Evolutionary conservation across 2,329 filamentous ascomycete species (phyloP), one percentile per base, ranked within the genome.

Genomic region (Drechslerella stenobrocha): DNA sequence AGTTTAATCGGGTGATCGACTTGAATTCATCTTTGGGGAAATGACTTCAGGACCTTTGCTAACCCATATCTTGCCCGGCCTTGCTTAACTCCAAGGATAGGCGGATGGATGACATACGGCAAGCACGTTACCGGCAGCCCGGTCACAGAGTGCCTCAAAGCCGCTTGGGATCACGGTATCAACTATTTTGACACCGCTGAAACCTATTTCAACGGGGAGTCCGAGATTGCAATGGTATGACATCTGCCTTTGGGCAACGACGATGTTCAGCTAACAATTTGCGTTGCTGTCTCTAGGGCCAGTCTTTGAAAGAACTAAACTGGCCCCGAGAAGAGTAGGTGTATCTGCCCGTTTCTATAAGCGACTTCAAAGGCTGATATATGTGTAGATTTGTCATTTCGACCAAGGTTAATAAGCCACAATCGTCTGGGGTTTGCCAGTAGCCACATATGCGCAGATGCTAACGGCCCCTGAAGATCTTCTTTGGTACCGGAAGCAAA

Each of bases 101-200:
- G 52, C 40, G 51, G 63, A 24, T 60, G 60, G 57, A 65, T 65
- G 47, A 56, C 75, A 76, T 26, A 76, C 75, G 40, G 76, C 75
- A 64, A 64, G n/a, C 60, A 64, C 24, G 61, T 70, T 28, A 67
- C 53, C 3, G 67, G 67, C 2, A 70, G 67, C 28, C 60, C 67
- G 5, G 67, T 70, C 0, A 75, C 75, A 44, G 74, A 73, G 0
- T 78, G 76, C 65, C 76, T 82, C 69, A 77, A 82, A 73, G 80
- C 81, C 1, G 83, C 83, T 5, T 84, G 82, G 70, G 81, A 84
- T 70, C 77, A 76, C 48, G 83, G 83, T 4, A 79, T 85, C 73
- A 85, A 85, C 76, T 84, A 84, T 76, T 85, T 85, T 71, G 83
- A 85, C 74, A 82, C 80, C 37, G 83, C 83, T 35, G 83, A 85